phyloP scores from a whole-genome alignment of 2,329 filamentous ascomycete species.

The Pestalotiopsis sp. region DNA sequence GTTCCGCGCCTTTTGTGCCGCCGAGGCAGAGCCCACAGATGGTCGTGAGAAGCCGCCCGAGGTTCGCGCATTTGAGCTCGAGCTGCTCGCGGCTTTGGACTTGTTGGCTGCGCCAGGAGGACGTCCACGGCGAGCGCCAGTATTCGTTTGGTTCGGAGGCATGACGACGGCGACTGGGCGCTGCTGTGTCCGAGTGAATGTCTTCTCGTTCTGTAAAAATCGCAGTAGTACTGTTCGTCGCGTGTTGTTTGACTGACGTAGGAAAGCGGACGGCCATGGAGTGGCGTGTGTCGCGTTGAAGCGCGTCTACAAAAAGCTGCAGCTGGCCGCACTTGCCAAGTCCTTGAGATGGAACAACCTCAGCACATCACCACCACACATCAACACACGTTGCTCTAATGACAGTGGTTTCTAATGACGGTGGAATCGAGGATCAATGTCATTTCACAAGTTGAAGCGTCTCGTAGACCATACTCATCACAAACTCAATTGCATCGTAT shows the following conservation, averaged over 20 bases:
- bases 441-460: neutral
- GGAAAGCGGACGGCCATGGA: neutral
- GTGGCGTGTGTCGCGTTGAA: neutral
- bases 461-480: neutral
- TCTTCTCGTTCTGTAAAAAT: neutral
- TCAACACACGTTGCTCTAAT: neutral
- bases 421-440: neutral
- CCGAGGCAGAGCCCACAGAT: neutral
- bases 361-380: neutral
- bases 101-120: slow-evolving; percentile 23
- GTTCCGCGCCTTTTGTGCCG: neutral
- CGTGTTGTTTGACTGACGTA: neutral
- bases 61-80: slow-evolving; percentile 19
- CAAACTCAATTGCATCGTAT: slow-evolving; percentile 3
- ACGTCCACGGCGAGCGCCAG: slow-evolving; percentile 39
- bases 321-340: neutral
- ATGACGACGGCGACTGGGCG: slow-evolving; percentile 28
- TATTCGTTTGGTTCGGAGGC: slow-evolving; percentile 42
- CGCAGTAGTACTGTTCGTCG: neutral
- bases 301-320: neutral
- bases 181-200: neutral
- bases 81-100: slow-evolving; percentile 15
- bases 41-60: neutral
- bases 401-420: neutral
- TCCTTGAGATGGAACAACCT: neutral